Evolutionary conservation across 257 asterid genomes (phyloP).

Genomic region (Solanum sparsipilum): DNA sequence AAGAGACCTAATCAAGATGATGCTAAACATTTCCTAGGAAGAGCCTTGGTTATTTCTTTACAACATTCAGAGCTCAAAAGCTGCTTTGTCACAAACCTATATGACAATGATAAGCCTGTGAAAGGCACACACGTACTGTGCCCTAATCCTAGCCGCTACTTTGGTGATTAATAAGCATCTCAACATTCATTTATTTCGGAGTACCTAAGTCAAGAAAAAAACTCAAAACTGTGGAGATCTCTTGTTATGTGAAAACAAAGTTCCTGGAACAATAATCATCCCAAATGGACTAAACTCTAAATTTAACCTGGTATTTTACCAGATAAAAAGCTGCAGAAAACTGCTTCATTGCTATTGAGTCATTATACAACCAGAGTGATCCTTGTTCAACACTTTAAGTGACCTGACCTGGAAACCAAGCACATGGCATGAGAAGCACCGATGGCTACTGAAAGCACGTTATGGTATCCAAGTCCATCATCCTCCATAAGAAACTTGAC

Average conservation of each 20-base stretch:
- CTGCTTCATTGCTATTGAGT: background rate
- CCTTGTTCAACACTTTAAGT: background rate
- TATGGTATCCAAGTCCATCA: conserved; percentile 50
- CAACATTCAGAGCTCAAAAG: background rate
- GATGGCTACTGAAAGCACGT: conserved; percentile 52
- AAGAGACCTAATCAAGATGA: background rate
- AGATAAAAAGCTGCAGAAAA: background rate
- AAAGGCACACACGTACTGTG: background rate
- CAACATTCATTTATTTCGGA: background rate
- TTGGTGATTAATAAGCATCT: background rate
- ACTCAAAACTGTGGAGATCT: background rate
- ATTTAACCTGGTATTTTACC: background rate
- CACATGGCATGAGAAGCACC: conserved; percentile 98
- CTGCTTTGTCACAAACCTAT: background rate
- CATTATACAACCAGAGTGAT: background rate
- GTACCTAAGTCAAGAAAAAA: background rate
- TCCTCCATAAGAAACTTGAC: conserved; percentile 69
- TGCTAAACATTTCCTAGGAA: background rate
- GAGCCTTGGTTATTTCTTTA: background rate
- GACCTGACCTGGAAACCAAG: conserved; percentile 49
- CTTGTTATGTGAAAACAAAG: background rate
- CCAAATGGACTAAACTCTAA: background rate
- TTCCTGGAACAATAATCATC: background rate
- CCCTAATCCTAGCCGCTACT: background rate
- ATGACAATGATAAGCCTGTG: background rate